Conservation (phyloP, 305 asterid genomes). For the Solanum hybrid region DNA sequence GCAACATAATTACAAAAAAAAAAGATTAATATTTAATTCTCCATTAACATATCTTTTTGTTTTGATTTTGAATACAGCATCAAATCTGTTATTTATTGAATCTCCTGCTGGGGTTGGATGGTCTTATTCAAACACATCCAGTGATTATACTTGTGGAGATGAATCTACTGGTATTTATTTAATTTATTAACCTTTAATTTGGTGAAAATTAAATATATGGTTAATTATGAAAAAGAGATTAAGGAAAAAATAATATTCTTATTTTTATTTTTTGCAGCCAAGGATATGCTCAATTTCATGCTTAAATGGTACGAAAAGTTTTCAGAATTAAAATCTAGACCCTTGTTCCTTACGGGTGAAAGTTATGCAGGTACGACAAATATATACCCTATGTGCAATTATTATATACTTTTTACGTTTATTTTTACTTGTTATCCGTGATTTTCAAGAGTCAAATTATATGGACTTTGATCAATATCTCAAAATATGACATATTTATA, state of each 20-base stretch:
- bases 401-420: no score
- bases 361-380: conserved; percentile 25
- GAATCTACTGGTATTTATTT: conserved; percentile 16
- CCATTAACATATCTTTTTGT: background rate
- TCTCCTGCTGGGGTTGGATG: conserved; percentile 37
- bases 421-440: background rate
- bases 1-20: background rate
- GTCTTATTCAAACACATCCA: conserved; percentile 27
- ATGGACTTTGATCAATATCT: background rate
- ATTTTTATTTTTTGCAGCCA: conserved; percentile 8
- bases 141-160: conserved; percentile 27
- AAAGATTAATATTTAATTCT: background rate
- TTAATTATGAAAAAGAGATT: background rate
- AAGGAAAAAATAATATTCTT: background rate
- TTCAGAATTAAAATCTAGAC: conserved; percentile 13
- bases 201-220: background rate
- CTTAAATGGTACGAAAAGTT: conserved; percentile 27
- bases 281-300: conserved; percentile 22
- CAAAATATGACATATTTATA: background rate
- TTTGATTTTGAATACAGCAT: conserved; percentile 5
- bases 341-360: conserved; percentile 30
- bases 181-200: background rate
- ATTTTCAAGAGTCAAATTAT: background rate
- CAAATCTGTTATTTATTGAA: conserved; percentile 30
- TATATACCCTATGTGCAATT: background rate